Evolutionary conservation across 2,329 filamentous ascomycete genomes (phyloP).

Genomic region (Cercospora sp.): DNA sequence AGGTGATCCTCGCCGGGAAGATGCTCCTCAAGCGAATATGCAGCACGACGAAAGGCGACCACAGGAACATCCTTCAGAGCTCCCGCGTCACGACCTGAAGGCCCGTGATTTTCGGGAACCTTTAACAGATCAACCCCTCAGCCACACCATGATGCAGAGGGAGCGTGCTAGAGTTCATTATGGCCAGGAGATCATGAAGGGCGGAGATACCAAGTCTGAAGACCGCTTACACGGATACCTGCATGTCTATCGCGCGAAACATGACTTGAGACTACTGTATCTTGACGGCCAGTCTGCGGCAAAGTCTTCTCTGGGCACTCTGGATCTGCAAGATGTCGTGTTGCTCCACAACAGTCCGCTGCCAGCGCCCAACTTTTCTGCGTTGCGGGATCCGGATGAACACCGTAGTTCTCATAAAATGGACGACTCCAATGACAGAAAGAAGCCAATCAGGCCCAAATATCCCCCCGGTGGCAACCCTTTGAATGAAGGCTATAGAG

Average conservation of each 20-base stretch:
- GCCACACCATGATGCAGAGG: conserved; percentile 18
- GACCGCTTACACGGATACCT: conserved; percentile 54
- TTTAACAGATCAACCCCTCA: conserved; percentile 10
- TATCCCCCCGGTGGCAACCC: conserved; percentile 15
- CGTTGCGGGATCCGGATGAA: not conserved
- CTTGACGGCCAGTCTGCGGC: conserved; percentile 69
- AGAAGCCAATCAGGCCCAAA: not conserved
- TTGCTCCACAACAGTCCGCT: conserved; percentile 47
- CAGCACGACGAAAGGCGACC: conserved; percentile 15
- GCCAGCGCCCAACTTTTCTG: conserved; percentile 18
- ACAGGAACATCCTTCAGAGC: conserved; percentile 5
- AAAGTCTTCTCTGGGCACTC: conserved; percentile 64
- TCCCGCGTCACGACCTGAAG: conserved; percentile 15
- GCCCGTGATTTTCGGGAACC: conserved; percentile 10
- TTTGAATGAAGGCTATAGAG: conserved; percentile 55
- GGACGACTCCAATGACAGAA: not conserved
- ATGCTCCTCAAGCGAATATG: conserved; percentile 9
- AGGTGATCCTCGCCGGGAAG: not conserved
- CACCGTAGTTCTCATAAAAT: not conserved
- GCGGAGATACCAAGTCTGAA: not conserved
- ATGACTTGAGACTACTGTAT: conserved; percentile 63
- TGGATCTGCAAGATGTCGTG: conserved; percentile 66
- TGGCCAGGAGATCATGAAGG: conserved; percentile 2
- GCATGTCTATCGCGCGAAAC: conserved; percentile 63
- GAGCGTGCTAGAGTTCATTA: conserved; percentile 10